Base-by-base conservation (phyloP, 495 filamentous ascomycete species). In the Parathielavia appendiculata region DNA sequence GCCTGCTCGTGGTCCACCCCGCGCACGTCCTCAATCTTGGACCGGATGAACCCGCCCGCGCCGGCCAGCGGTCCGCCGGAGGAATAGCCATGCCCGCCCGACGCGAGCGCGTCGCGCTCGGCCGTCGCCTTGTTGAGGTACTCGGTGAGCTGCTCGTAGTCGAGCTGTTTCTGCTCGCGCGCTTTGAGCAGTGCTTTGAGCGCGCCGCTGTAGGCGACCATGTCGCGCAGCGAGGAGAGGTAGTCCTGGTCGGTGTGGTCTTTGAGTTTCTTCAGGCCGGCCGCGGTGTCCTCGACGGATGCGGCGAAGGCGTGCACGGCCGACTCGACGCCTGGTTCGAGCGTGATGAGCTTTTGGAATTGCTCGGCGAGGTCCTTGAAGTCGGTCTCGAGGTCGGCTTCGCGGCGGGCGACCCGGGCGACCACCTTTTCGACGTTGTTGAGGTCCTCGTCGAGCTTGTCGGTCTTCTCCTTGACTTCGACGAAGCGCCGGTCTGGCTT, bases 241-340 rank as follows among this genome's bases (percentile, higher is more conserved):
- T 97, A 98, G 71, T 96, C 89, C 63, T 95, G 91, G 69, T 97
- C 93, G 3, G 92, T 97, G 69, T 92, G 86, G 54, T 97, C 93
- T 63, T 89, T 90, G 50, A 98, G 79, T 16, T 68, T 77, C 59
- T 82, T 86, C 41, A 95, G 76, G 0, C 90, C 91, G 1, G 82
- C 73, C 5, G 85, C 83, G 0, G 89, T 95, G 63, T 91, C 86
- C 63, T 95, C 89, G 23, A 95, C 89, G 49, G 88, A 88, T 7
- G 86, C 82, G 0, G 92, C 89, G 65, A 98, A 98, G 26, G 86
- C 83, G 56, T 88, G 87, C 5, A 96, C 80, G 4, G 89, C 82
- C 34, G 78, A 77, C 65, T 91, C 88, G 3, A 97, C 86, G 45
- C 90, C 91, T 4, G 90, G 89, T 65, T 98, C 93, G n/a, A 98